phyloP scores from a whole-genome alignment of 139 green algal species.

The Coelastrella sp. region DNA sequence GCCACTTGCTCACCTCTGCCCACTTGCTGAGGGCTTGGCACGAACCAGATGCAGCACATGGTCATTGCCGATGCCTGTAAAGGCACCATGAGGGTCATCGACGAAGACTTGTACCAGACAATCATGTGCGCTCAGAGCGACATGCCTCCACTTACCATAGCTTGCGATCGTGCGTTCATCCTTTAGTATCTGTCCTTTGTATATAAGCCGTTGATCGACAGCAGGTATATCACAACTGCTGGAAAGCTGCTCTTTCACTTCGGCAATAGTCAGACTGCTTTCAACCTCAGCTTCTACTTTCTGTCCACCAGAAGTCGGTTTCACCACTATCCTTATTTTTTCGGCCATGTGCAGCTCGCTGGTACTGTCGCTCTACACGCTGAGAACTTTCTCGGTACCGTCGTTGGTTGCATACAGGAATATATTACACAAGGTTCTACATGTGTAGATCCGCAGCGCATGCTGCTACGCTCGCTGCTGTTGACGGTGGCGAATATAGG shows the following conservation, averaged over 20 bases:
- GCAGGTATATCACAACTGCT: conserved; percentile 52
- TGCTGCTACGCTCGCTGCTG: too few species aligned
- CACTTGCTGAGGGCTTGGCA: conserved; percentile 43
- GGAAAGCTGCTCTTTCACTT: conserved; percentile 83
- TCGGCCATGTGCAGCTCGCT: not conserved
- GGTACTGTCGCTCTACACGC: not conserved
- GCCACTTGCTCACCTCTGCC: conserved; percentile 24
- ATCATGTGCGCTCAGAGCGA: too few species aligned
- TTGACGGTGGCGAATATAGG: too few species aligned
- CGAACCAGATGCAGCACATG: conserved; percentile 82
- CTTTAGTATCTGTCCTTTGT: conserved; percentile 94
- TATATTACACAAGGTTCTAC: too few species aligned
- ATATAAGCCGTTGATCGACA: conserved; percentile 89
- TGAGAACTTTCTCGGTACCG: too few species aligned
- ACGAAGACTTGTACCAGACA: too few species aligned
- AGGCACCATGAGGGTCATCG: not conserved
- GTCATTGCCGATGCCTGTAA: conserved; percentile 74
- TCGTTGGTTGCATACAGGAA: too few species aligned
- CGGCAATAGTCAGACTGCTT: conserved; percentile 58
- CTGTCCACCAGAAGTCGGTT: conserved; percentile 64
- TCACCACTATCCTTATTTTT: conserved; percentile 56
- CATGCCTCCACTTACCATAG: conserved; percentile 80
- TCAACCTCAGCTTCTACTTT: conserved; percentile 56
- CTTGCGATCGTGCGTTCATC: conserved; percentile 84
- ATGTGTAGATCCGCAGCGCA: too few species aligned